These are phyloP conservation scores for Neohortaea acidophila DNA, from an alignment of 495 filamentous ascomycete genomes.

Conservation along the genomic window DNA sequence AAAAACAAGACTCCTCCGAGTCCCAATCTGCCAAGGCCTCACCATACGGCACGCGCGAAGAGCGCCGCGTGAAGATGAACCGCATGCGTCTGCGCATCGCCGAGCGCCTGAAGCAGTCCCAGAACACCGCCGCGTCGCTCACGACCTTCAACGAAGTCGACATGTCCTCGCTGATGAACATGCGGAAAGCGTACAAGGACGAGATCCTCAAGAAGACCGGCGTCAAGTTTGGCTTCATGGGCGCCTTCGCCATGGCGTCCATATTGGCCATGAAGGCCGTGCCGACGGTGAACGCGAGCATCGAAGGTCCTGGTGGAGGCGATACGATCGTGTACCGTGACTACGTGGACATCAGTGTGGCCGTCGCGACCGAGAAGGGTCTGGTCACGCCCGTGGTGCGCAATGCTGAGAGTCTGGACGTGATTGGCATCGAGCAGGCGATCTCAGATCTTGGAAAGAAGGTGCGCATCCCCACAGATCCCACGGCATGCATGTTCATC, in stretches of 20 bases:
- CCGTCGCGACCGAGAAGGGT: slow-evolving; percentile 94
- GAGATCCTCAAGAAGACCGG: slow-evolving; percentile 89
- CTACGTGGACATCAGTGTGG: slow-evolving; percentile 95
- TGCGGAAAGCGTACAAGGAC: slow-evolving; percentile 94
- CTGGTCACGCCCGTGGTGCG: slow-evolving; percentile 92
- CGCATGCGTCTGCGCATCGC: slow-evolving; percentile 95
- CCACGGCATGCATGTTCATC: not conserved
- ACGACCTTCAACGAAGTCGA: slow-evolving; percentile 99
- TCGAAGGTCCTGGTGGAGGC: slow-evolving; percentile 85
- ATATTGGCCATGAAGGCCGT: slow-evolving; percentile 88
- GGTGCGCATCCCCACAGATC: slow-evolving; percentile 32
- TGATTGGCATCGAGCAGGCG: slow-evolving; percentile 76
- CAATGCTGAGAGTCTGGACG: slow-evolving; percentile 74
- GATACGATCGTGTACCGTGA: slow-evolving; percentile 97
- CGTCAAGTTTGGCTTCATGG: slow-evolving; percentile 97
- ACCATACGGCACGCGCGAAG: slow-evolving; percentile 61
- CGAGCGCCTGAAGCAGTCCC: slow-evolving; percentile 95
- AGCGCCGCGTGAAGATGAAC: slow-evolving; percentile 97
- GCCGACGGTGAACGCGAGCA: slow-evolving; percentile 92
- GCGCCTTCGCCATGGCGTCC: slow-evolving; percentile 83
- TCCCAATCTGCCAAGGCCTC: slow-evolving; percentile 29
- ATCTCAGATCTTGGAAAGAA: slow-evolving; percentile 95
- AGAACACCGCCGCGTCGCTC: slow-evolving; percentile 93
- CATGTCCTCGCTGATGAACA: slow-evolving; percentile 95
- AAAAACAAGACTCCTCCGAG: slow-evolving; percentile 30